Conservation (phyloP, 306 rosid species). For the Cucurbita moschata region DNA sequence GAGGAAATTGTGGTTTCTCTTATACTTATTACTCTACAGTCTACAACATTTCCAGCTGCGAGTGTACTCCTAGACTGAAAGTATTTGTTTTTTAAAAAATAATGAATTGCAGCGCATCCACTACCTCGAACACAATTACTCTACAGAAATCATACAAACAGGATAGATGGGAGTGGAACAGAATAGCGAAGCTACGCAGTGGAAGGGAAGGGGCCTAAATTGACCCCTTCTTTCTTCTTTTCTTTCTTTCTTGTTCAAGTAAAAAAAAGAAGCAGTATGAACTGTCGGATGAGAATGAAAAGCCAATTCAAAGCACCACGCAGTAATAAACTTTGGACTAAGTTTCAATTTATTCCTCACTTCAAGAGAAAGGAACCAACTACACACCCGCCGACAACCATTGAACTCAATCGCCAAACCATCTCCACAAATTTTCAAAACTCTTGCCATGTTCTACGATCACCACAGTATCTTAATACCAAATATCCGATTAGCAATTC, state of each 20-base stretch:
- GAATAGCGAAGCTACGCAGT: not conserved
- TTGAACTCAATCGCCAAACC: conserved; percentile 5
- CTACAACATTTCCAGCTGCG: not conserved
- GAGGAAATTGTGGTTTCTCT: not conserved
- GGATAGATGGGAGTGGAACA: not conserved
- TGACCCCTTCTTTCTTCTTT: not conserved
- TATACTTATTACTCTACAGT: not conserved
- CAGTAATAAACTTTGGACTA: not conserved
- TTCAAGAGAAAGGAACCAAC: not conserved
- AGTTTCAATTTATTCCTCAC: not conserved
- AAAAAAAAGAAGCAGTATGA: not conserved
- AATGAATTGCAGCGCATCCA: not conserved
- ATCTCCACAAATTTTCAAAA: not conserved
- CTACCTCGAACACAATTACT: not conserved
- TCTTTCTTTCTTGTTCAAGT: not conserved
- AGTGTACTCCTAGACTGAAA: not conserved
- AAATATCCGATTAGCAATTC: not conserved
- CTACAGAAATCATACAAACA: not conserved
- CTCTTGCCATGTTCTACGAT: not conserved
- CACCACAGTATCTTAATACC: not conserved
- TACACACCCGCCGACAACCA: not conserved
- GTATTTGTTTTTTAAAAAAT: not conserved
- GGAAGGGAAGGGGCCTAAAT: not conserved
- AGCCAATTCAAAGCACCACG: not conserved
- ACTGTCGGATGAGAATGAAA: not conserved